Evolutionary conservation across 1,284 basidiomycete species (phyloP), one percentile per base, ranked within the genome.

Genomic region (Irpex rosettiformis): DNA sequence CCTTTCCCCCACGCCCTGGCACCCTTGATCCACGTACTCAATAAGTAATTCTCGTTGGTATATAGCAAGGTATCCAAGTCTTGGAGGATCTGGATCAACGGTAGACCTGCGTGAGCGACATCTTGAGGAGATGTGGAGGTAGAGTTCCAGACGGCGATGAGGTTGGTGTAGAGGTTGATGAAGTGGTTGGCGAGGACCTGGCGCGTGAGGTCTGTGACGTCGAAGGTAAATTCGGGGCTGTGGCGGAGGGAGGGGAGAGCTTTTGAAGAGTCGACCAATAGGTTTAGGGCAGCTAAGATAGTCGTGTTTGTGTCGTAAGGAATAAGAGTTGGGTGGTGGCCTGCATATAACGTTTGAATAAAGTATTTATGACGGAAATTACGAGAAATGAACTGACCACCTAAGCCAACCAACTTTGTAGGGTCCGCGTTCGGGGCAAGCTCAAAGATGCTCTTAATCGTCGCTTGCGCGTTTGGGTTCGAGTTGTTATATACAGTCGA

Each of bases 161-260:
- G 73, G 10, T 58, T 54, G 52, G 60, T 58, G 65, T 79, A 79
- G 3, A 63, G 55, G 40, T 67, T 68, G 51, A 74, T 69, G 66
- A 78, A 79, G 33, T 72, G 66, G 65, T 79, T 76, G 6, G 69
- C 68, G 55, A 79, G 70, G 5, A 77, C 66, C 58, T 79, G 77
- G n/a, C 77, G 73, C 16, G 75, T 66, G 42, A 76, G 61, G 58
- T 79, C 75, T 27, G 79, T 74, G 16, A 76, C 66, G 63, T 79
- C 77, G 62, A 75, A 74, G 29, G 58, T 61, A 67, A 76, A 79
- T 61, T 77, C 76, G 1, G 72, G 71, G 2, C 70, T 61, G 0
- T 58, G 3, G 11, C 28, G 18, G 22, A 78, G 67, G 0, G 49
- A 33, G 0, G 63, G 53, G 8, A 66, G 66, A 29, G 63, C 37